Conservation (phyloP, 345 rosid genomes). For the Eucalyptus erythrocorys region DNA sequence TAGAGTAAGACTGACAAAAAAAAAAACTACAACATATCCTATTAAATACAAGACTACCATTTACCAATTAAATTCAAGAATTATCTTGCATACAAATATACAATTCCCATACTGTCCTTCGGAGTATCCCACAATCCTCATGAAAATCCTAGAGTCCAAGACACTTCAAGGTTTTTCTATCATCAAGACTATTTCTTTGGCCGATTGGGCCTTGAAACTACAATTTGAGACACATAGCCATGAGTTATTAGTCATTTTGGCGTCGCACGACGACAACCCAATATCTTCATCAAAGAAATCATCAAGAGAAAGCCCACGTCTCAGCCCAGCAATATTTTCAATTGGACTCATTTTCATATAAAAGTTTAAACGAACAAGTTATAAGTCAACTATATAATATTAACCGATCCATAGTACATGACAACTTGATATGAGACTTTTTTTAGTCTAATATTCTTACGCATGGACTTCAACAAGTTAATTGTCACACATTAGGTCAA, state of each 20-base stretch:
- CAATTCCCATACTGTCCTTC: background rate
- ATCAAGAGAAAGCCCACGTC: background rate
- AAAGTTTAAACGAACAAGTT: background rate
- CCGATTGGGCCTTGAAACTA: background rate
- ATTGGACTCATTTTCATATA: background rate
- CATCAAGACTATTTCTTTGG: background rate
- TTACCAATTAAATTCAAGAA: background rate
- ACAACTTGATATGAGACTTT: background rate
- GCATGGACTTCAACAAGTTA: background rate
- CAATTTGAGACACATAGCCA: background rate
- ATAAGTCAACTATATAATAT: background rate
- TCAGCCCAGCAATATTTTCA: background rate
- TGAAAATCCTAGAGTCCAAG: background rate
- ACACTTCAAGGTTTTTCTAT: background rate
- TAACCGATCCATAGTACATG: background rate
- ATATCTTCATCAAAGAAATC: background rate
- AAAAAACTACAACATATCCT: background rate
- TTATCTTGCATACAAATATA: background rate
- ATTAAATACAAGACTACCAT: background rate
- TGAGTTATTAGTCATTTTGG: background rate
- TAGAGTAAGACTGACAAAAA: too few species aligned
- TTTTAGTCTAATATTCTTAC: background rate
- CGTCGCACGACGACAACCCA: fast-evolving
- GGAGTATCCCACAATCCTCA: background rate
- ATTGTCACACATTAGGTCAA: background rate